Conservation (phyloP, 495 filamentous ascomycete genomes). For the Mycothermus thermophilus region DNA sequence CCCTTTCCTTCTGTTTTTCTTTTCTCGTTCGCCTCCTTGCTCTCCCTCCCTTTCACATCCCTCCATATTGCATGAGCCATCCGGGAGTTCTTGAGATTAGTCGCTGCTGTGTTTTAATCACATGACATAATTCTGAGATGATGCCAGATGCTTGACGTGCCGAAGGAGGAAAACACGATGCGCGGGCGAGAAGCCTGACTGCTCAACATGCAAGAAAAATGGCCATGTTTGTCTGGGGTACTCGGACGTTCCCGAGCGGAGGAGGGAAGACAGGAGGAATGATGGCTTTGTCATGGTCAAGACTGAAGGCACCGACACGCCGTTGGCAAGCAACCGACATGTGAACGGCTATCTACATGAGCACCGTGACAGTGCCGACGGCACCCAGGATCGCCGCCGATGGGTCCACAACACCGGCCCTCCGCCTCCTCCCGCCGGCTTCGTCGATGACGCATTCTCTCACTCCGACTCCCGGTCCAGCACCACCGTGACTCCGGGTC, state of each 20-base stretch:
- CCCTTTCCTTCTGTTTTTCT: slow-evolving; percentile 1
- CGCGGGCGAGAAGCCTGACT: slow-evolving; percentile 61
- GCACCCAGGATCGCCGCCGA: slow-evolving; percentile 20
- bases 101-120: background rate
- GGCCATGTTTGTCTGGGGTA: slow-evolving; percentile 61
- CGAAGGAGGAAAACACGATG: slow-evolving; percentile 75
- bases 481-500: slow-evolving; percentile 7
- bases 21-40: slow-evolving; percentile 1
- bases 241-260: slow-evolving; percentile 36
- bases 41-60: background rate
- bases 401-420: slow-evolving; percentile 18
- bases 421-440: slow-evolving; percentile 10
- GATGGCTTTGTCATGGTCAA: slow-evolving; percentile 8
- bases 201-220: slow-evolving; percentile 62
- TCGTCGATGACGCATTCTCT: slow-evolving; percentile 10
- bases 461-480: slow-evolving; percentile 16
- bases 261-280: slow-evolving; percentile 18
- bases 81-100: slow-evolving; percentile 1
- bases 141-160: slow-evolving; percentile 56
- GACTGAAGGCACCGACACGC: slow-evolving; percentile 13
- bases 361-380: slow-evolving; percentile 17
- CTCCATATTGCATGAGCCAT: background rate
- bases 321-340: slow-evolving; percentile 13
- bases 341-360: slow-evolving; percentile 17
- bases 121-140: slow-evolving; percentile 15